Percentiles rank a stretch among this genome's conserved stretches.
phyloP scores from a whole-genome alignment of 495 filamentous ascomycete genomes.

The Aspergillus indologenus region DNA sequence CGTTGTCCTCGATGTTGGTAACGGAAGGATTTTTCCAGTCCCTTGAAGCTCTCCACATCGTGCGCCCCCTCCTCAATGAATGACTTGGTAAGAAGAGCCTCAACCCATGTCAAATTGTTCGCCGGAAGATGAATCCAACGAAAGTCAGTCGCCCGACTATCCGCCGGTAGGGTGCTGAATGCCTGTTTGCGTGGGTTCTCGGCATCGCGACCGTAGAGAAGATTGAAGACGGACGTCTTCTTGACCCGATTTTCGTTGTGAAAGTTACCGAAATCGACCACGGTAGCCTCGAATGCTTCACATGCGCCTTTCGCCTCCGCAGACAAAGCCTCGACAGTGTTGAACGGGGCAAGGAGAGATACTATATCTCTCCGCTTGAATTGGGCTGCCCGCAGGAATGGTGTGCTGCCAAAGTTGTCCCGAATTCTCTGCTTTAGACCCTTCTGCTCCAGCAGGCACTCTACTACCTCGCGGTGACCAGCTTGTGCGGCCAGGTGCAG shows the following conservation, averaged over 20 bases:
- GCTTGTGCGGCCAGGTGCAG: constrained; percentile 61
- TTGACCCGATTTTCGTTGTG: constrained; percentile 59
- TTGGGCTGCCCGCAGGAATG: constrained; percentile 58
- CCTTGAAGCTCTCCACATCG: constrained; percentile 67
- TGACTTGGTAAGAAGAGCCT: constrained; percentile 61
- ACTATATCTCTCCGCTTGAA: constrained; percentile 57
- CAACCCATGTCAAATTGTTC: constrained; percentile 58
- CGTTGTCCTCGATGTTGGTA: constrained; percentile 62
- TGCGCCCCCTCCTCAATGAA: constrained; percentile 65
- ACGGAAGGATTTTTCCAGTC: constrained; percentile 60
- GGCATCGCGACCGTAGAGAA: constrained; percentile 59
- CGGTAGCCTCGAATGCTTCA: constrained; percentile 61
- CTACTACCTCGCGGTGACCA: constrained; percentile 56
- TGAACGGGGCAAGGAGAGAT: constrained; percentile 52
- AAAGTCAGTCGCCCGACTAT: constrained; percentile 55
- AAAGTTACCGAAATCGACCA: constrained; percentile 68
- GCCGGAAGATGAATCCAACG: constrained; percentile 71
- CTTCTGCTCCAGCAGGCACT: constrained; percentile 45
- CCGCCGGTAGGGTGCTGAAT: constrained; percentile 51
- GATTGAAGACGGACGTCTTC: constrained; percentile 53
- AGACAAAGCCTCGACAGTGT: constrained; percentile 49
- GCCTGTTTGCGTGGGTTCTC: constrained; percentile 50
- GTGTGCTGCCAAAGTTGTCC: constrained; percentile 62
- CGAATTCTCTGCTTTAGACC: constrained; percentile 47
- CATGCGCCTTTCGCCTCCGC: constrained; percentile 55